Percentiles rank a stretch among this genome's conserved stretches.
Conservation (phyloP, 805 yeast genomes). For the Barnettozyma sucrosica region DNA sequence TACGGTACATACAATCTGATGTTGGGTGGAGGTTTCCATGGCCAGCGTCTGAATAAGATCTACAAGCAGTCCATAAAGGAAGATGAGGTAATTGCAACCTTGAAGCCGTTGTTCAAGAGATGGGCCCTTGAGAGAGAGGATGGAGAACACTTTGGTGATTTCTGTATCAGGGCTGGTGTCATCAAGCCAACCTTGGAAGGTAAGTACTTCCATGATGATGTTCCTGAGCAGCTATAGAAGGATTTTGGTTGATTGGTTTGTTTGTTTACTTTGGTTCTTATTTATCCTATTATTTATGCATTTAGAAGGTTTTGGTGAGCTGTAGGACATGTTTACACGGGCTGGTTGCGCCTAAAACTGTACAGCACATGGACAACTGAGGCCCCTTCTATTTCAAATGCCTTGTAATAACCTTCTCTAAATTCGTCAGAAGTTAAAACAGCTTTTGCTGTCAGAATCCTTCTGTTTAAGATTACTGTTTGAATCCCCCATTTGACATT, state of each 20-base stretch:
- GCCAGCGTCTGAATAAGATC: constrained; percentile 86
- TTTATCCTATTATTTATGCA: neutral
- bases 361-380: too few relatives aligned
- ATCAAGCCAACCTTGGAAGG: constrained; percentile 89
- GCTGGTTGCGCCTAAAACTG: too few relatives aligned
- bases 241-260: neutral
- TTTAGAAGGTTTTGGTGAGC: neutral
- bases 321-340: neutral
- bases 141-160: constrained; percentile 95
- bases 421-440: too few relatives aligned
- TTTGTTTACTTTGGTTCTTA: neutral
- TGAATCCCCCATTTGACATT: too few relatives aligned
- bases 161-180: constrained; percentile 78
- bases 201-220: constrained; percentile 89
- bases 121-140: constrained; percentile 91
- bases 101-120: constrained; percentile 84
- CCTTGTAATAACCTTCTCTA: too few relatives aligned
- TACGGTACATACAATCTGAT: constrained; percentile 86
- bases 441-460: too few relatives aligned
- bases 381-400: too few relatives aligned
- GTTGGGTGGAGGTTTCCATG: constrained; percentile 95
- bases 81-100: constrained; percentile 71
- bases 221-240: constrained; percentile 46
- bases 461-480: neutral
- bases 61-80: constrained; percentile 85